phyloP scores from a whole-genome alignment of 805 yeast genomes.

The Starmerella lactis-condensi region DNA sequence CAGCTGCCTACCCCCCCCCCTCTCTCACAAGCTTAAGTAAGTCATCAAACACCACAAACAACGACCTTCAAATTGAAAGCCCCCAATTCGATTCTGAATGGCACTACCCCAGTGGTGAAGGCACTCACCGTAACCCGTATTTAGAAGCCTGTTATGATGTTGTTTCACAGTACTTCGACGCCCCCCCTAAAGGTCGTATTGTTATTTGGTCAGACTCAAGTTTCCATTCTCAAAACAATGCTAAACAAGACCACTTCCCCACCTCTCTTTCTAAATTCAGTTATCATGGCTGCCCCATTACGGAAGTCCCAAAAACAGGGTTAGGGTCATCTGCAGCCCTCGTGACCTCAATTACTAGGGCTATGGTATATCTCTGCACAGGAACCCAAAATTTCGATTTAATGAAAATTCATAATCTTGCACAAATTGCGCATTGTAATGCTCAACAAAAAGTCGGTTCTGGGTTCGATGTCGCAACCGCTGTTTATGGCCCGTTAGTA shows the following conservation, averaged over 20 bases:
- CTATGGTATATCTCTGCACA: slow-evolving; percentile 31
- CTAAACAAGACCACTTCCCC: slow-evolving; percentile 19
- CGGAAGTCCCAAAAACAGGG: slow-evolving; percentile 78
- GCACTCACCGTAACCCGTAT: slow-evolving; percentile 43
- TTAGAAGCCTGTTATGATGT: slow-evolving; percentile 42
- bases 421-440: slow-evolving; percentile 78
- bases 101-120: slow-evolving; percentile 8
- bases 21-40: slow-evolving; percentile 1
- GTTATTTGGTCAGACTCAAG: slow-evolving; percentile 70
- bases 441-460: slow-evolving; percentile 95
- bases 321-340: slow-evolving; percentile 92
- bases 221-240: slow-evolving; percentile 59
- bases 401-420: slow-evolving; percentile 49
- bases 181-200: slow-evolving; percentile 25
- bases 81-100: slow-evolving; percentile 18
- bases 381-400: slow-evolving; percentile 7
- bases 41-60: slow-evolving; percentile 4
- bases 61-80: slow-evolving; percentile 8
- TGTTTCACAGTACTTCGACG: slow-evolving; percentile 35
- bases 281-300: slow-evolving; percentile 42
- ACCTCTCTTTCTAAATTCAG: slow-evolving; percentile 27
- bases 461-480: slow-evolving; percentile 94
- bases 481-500: slow-evolving; percentile 72
- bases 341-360: slow-evolving; percentile 60
- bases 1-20: slow-evolving; percentile 28